Conservation (phyloP, 495 filamentous ascomycete genomes). For the Halenospora varia region DNA sequence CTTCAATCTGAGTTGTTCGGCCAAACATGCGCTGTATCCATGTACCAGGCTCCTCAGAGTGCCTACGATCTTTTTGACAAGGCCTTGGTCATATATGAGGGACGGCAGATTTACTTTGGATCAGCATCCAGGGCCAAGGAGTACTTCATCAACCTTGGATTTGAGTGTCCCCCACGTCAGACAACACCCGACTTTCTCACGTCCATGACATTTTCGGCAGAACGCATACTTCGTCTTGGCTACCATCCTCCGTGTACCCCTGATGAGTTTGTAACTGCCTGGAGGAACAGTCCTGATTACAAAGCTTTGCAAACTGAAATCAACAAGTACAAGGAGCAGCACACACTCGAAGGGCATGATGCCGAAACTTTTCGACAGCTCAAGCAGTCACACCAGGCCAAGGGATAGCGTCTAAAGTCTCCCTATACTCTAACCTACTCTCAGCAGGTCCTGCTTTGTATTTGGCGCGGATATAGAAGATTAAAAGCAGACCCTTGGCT, state of each 20-base stretch:
- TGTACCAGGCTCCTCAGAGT: slow-evolving; percentile 19
- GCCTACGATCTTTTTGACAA: slow-evolving; percentile 59
- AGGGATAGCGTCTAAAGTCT: slow-evolving; percentile 54
- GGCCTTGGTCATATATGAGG: slow-evolving; percentile 57
- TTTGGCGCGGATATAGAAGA: slow-evolving; percentile 57
- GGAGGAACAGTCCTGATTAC: slow-evolving; percentile 49
- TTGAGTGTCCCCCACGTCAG: slow-evolving; percentile 46
- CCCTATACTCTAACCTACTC: slow-evolving; percentile 53
- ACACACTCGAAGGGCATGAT: slow-evolving; percentile 58
- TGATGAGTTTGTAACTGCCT: slow-evolving; percentile 62
- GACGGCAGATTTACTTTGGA: slow-evolving; percentile 62
- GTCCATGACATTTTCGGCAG: slow-evolving; percentile 60
- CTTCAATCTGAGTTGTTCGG: slow-evolving; percentile 43
- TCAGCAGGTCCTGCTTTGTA: slow-evolving; percentile 51
- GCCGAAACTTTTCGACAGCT: slow-evolving; percentile 63
- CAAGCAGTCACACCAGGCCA: slow-evolving; percentile 63
- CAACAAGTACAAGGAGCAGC: slow-evolving; percentile 58
- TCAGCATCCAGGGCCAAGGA: slow-evolving; percentile 49
- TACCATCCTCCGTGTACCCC: slow-evolving; percentile 62
- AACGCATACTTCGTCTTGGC: slow-evolving; percentile 55
- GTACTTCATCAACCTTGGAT: slow-evolving; percentile 58
- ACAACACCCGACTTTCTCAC: slow-evolving; percentile 69
- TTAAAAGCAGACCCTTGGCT: slow-evolving; percentile 66
- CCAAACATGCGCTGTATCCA: slow-evolving; percentile 46
- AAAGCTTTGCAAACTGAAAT: slow-evolving; percentile 56